phyloP scores from a whole-genome alignment of 1,284 basidiomycete species.

The Testicularia cyperi region DNA sequence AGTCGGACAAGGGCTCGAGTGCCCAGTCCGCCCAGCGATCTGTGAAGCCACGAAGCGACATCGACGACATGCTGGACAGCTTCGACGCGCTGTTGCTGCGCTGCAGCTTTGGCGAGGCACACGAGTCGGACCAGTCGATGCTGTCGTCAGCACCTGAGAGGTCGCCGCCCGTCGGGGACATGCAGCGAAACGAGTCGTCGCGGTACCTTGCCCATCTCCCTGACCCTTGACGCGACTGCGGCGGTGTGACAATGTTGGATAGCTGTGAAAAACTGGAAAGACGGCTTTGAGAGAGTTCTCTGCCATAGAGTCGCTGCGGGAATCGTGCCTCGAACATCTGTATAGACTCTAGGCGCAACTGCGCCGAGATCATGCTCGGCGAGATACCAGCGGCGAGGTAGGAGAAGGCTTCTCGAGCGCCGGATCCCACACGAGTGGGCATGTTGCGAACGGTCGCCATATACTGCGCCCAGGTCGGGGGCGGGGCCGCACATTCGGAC shows the following conservation, averaged over 20 bases:
- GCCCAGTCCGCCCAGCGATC: slow-evolving; percentile 54
- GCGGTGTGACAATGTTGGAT: no score
- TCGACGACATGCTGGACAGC: slow-evolving; percentile 16
- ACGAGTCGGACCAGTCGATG: slow-evolving; percentile 11
- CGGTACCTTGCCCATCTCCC: no score
- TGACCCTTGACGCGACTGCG: no score
- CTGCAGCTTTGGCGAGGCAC: slow-evolving; percentile 8
- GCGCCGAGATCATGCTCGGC: slow-evolving; percentile 21
- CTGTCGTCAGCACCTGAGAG: slow-evolving; percentile 5
- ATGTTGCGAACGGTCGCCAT: slow-evolving; percentile 20
- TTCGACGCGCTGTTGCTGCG: slow-evolving; percentile 27
- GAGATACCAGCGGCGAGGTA: slow-evolving; percentile 46
- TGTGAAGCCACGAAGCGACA: slow-evolving; percentile 33
- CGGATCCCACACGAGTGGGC: slow-evolving; percentile 37
- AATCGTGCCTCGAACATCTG: slow-evolving; percentile 39
- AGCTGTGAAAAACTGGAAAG: no score
- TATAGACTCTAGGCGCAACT: slow-evolving; percentile 33
- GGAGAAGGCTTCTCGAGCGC: slow-evolving; percentile 35
- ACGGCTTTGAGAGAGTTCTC: no score
- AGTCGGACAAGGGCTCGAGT: slow-evolving; percentile 37
- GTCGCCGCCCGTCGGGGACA: no score
- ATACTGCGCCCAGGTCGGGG: slow-evolving; percentile 12
- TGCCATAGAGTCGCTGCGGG: background rate
- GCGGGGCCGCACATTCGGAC: background rate
- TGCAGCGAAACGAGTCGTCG: no score